These are phyloP conservation scores for Citrus mangshanensis DNA, from an alignment of 345 rosid genomes.

Conservation along the genomic window DNA sequence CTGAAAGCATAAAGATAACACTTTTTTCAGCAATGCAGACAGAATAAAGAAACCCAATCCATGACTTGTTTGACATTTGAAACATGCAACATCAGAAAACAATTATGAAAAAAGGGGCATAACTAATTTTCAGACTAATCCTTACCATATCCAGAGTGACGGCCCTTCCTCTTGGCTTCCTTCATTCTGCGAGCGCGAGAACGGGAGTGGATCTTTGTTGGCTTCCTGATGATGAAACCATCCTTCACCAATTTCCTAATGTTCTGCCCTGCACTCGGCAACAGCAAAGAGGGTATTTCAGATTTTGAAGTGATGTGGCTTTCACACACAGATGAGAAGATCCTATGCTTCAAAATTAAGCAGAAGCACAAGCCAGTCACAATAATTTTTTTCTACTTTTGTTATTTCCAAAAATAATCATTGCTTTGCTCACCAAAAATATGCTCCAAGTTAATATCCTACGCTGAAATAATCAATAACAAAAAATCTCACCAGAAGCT, in stretches of 20 bases:
- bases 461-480: neutral
- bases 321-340: too few species aligned
- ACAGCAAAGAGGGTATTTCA: neutral
- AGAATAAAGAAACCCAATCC: neutral
- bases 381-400: neutral
- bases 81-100: neutral
- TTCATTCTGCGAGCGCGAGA: slow-evolving; percentile 71
- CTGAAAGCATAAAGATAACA: slow-evolving; percentile 22
- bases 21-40: neutral
- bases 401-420: neutral
- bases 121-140: neutral
- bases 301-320: too few species aligned
- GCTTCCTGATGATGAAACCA: slow-evolving; percentile 76
- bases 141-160: slow-evolving; percentile 77
- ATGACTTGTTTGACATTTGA: neutral
- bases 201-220: slow-evolving; percentile 78
- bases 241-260: slow-evolving; percentile 76
- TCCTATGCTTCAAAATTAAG: neutral
- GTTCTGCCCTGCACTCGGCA: slow-evolving; percentile 54
- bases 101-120: too few species aligned
- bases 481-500: neutral
- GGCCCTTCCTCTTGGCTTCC: slow-evolving; percentile 75
- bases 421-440: neutral
- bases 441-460: neutral
- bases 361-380: neutral